Percentiles rank a stretch among this genome's conserved stretches.
Evolutionary conservation across 192 early-diverging fungal species (phyloP).

Genomic region (Obelidium mucronatum): DNA sequence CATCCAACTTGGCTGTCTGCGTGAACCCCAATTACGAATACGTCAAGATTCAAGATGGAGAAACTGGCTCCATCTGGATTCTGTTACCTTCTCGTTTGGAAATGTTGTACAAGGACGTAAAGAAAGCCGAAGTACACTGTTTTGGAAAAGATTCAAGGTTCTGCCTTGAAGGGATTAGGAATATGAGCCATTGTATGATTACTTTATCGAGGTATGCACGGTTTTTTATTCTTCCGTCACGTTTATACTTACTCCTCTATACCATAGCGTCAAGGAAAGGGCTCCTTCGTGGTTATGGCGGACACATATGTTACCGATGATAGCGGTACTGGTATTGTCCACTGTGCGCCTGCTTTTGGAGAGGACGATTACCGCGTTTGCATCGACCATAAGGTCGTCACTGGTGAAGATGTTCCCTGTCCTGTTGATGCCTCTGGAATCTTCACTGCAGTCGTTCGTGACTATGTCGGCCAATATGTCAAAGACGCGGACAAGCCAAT

Average conservation of each 20-base stretch:
- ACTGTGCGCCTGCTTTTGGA: slow-evolving; percentile 97
- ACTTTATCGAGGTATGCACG: slow-evolving; percentile 59
- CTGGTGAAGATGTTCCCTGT: slow-evolving; percentile 83
- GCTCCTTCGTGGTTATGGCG: slow-evolving; percentile 83
- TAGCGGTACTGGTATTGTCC: slow-evolving; percentile 97
- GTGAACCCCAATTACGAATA: slow-evolving; percentile 95
- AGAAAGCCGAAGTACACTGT: slow-evolving; percentile 95
- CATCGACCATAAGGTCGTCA: slow-evolving; percentile 79
- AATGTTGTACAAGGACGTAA: slow-evolving; percentile 90
- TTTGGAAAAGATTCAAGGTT: slow-evolving; percentile 78
- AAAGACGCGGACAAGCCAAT: slow-evolving; percentile 99
- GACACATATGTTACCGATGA: slow-evolving; percentile 94
- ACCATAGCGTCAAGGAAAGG: slow-evolving; percentile 63
- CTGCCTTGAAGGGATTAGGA: slow-evolving; percentile 83
- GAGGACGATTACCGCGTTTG: slow-evolving; percentile 99
- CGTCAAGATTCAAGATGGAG: slow-evolving; percentile 89
- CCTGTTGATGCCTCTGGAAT: slow-evolving; percentile 88
- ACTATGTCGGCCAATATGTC: slow-evolving; percentile 85
- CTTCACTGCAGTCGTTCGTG: slow-evolving; percentile 78
- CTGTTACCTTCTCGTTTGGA: slow-evolving; percentile 85
- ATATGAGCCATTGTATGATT: slow-evolving; percentile 92
- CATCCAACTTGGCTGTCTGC: slow-evolving; percentile 92
- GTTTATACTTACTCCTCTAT: slow-evolving; percentile 4
- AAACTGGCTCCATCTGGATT: slow-evolving; percentile 84
- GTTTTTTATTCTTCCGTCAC: slow-evolving; percentile 15